Evolutionary conservation across 2,329 filamentous ascomycete species (phyloP).

Genomic region (Xylariaceae sp.): DNA sequence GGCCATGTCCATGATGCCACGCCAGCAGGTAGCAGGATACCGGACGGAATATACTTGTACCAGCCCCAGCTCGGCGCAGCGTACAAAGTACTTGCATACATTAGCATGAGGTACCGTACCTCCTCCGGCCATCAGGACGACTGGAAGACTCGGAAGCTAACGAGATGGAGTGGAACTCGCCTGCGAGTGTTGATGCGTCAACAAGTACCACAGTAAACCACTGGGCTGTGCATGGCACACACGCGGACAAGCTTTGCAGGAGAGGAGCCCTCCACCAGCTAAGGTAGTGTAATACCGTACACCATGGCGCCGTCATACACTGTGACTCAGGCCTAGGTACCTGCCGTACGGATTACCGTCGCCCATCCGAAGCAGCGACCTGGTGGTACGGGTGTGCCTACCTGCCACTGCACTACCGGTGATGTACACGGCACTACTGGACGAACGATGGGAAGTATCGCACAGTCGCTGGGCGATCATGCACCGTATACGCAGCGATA

Average conservation of each 20-base stretch:
- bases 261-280: neutral
- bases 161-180: constrained; percentile 1
- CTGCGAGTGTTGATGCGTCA: constrained; percentile 14
- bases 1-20: constrained; percentile 16
- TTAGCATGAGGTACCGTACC: neutral
- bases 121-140: neutral
- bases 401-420: no score
- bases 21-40: constrained; percentile 21
- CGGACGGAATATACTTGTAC: no score
- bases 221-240: constrained; percentile 10
- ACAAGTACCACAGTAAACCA: constrained; percentile 17
- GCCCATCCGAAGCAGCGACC: no score
- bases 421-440: constrained; percentile 7
- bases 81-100: neutral
- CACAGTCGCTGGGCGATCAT: constrained; percentile 4
- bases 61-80: no score
- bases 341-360: neutral
- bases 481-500: constrained; percentile 27
- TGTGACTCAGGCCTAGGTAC: neutral
- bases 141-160: constrained; percentile 3
- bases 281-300: neutral
- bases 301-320: neutral
- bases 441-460: constrained; percentile 22
- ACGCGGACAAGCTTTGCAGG: constrained; percentile 22
- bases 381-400: no score